These are phyloP conservation scores for Ceratocystis harringtonii DNA, from an alignment of 2,329 filamentous ascomycete genomes.

Conservation along the genomic window DNA sequence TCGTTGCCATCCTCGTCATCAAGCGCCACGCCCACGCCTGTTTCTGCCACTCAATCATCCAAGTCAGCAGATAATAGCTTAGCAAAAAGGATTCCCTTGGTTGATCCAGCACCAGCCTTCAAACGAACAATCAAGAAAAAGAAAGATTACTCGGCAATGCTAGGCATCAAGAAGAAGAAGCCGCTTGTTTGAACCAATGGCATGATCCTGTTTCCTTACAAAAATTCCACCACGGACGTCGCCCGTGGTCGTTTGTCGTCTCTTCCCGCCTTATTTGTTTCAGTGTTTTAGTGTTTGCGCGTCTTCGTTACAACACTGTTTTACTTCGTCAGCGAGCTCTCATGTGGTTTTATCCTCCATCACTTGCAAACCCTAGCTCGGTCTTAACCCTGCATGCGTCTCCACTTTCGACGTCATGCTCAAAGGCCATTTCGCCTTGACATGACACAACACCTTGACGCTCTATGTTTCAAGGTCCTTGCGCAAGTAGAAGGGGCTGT, in stretches of 20 bases:
- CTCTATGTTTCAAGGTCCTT: not conserved
- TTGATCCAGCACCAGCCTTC: constrained; percentile 31
- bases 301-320: not conserved
- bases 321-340: constrained; percentile 14
- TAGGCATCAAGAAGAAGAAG: constrained; percentile 81
- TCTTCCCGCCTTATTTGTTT: not conserved
- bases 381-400: not conserved
- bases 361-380: not conserved
- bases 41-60: not conserved
- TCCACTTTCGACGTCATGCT: constrained; percentile 6
- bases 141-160: constrained; percentile 56
- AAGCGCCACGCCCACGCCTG: not conserved
- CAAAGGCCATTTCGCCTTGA: not conserved
- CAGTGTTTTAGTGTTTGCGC: not conserved
- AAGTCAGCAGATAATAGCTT: constrained; percentile 10
- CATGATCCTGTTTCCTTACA: not conserved
- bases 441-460: constrained; percentile 3
- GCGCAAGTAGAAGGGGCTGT: not conserved
- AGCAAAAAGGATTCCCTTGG: constrained; percentile 18
- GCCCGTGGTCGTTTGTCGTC: too few species aligned
- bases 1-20: not conserved
- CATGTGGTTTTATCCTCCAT: not conserved
- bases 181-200: constrained; percentile 34
- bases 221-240: not conserved
- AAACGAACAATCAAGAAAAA: constrained; percentile 72